A percentile compares a stretch with the other conserved stretches of the same genome.
phyloP scores from a whole-genome alignment of 345 rosid species.

The Salix koriyanagi region DNA sequence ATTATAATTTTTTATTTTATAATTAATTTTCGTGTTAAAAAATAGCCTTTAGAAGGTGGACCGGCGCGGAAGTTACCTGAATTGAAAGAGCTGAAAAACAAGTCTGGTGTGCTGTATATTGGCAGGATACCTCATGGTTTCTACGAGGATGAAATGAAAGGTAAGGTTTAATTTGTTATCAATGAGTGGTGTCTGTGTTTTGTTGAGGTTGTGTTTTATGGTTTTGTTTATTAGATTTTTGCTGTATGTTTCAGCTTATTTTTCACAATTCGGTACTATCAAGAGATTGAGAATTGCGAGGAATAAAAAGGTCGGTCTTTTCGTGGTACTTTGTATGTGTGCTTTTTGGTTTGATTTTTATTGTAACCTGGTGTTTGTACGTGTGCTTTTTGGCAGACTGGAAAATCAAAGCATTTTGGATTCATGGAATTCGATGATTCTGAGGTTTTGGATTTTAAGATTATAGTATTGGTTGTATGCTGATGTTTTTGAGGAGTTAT shows the following conservation, averaged over 20 bases:
- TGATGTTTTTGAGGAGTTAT: constrained; percentile 10
- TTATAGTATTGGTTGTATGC: neutral
- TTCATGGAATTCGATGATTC: constrained; percentile 77
- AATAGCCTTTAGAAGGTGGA: constrained; percentile 78
- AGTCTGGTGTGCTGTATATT: constrained; percentile 63
- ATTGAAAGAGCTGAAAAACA: constrained; percentile 30
- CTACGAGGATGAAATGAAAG: constrained; percentile 84
- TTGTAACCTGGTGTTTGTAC: neutral
- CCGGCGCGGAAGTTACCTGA: constrained; percentile 49
- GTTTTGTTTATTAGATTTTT: neutral
- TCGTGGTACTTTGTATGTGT: neutral
- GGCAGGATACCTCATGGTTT: constrained; percentile 95
- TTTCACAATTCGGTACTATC: constrained; percentile 73
- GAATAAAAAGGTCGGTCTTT: constrained; percentile 63
- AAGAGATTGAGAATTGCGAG: constrained; percentile 79
- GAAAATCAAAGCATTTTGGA: constrained; percentile 90
- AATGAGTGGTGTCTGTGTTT: neutral
- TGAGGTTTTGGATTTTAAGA: constrained; percentile 42
- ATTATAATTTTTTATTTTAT: neutral
- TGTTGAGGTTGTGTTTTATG: neutral
- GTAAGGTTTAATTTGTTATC: constrained; percentile 21
- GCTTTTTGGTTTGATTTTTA: neutral
- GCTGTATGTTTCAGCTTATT: constrained; percentile 47
- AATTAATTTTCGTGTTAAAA: neutral
- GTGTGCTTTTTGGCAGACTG: constrained; percentile 51